These are phyloP conservation scores for Hypomyces perniciosus DNA, from an alignment of 2,329 filamentous ascomycete species.

Conservation along the genomic window DNA sequence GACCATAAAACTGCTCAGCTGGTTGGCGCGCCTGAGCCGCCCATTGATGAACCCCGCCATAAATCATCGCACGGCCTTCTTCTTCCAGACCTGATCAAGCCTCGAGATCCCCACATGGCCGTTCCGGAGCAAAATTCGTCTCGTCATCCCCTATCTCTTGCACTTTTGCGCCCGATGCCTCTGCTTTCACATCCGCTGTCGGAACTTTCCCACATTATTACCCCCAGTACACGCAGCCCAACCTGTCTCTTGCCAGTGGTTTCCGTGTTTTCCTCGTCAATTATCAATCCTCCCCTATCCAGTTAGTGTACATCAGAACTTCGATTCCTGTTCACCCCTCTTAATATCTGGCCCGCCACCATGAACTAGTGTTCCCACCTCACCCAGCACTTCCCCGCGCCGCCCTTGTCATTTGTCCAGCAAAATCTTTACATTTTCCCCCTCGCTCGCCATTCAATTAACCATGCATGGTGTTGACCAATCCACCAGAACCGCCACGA, in stretches of 20 bases:
- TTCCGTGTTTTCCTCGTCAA: conserved; percentile 28
- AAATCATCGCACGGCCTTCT: conserved; percentile 4
- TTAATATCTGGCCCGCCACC: conserved; percentile 32
- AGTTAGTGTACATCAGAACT: conserved; percentile 12
- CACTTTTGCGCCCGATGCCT: conserved; percentile 11
- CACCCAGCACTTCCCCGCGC: conserved; percentile 14
- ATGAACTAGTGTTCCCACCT: conserved; percentile 37
- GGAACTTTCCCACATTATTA: conserved; percentile 18
- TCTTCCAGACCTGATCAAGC: conserved; percentile 8
- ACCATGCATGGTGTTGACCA: conserved; percentile 47
- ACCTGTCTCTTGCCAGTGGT: conserved; percentile 13
- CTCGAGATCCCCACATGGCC: conserved; percentile 22
- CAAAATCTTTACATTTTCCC: conserved; percentile 23
- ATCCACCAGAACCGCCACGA: conserved; percentile 46
- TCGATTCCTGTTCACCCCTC: conserved; percentile 16
- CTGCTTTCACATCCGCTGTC: conserved; percentile 22
- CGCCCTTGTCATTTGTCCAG: conserved; percentile 9
- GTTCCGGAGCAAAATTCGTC: conserved; percentile 22
- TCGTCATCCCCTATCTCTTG: conserved; percentile 24
- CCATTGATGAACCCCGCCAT: conserved; percentile 3
- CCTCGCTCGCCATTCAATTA: conserved; percentile 19
- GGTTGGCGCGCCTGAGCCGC: neutral
- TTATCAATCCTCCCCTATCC: conserved; percentile 7
- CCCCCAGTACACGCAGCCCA: conserved; percentile 17
- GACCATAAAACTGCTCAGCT: neutral